A percentile compares a stretch with the other conserved stretches of the same genome.
These are phyloP conservation scores for Backusella luteola DNA, from an alignment of 192 early-diverging fungal genomes.

Conservation along the genomic window DNA sequence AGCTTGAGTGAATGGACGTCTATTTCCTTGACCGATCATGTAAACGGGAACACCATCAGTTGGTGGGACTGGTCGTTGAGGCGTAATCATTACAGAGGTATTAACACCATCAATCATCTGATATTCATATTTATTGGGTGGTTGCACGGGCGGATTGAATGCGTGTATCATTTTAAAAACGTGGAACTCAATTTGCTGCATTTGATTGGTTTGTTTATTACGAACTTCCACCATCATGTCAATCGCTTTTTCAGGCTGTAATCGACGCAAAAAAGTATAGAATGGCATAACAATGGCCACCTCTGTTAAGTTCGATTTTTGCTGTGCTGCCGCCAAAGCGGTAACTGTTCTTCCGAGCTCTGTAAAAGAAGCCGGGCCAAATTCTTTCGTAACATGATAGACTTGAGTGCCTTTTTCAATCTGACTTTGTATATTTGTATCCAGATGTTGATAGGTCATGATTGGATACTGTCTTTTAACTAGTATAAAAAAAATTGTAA, in stretches of 20 bases:
- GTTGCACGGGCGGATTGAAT: constrained; percentile 20
- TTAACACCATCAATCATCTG: constrained; percentile 8
- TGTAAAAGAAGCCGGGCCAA: constrained; percentile 49
- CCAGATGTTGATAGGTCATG: constrained; percentile 45
- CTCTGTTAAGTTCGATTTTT: constrained; percentile 31
- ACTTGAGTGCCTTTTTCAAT: constrained; percentile 44
- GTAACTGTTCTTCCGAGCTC: constrained; percentile 54
- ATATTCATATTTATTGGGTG: constrained; percentile 16
- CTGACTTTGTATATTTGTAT: constrained; percentile 23
- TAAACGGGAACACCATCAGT: constrained; percentile 42
- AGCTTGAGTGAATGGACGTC: constrained; percentile 47
- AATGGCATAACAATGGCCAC: constrained; percentile 55
- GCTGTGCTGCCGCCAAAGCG: constrained; percentile 47
- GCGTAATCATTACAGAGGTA: background rate
- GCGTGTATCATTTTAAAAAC: constrained; percentile 39
- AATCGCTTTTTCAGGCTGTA: constrained; percentile 21
- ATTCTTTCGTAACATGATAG: constrained; percentile 60
- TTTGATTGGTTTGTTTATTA: constrained; percentile 27
- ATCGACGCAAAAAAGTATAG: constrained; percentile 46
- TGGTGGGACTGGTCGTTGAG: constrained; percentile 1
- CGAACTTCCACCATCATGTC: constrained; percentile 43
- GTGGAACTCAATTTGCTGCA: constrained; percentile 37
- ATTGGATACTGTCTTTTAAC: constrained; percentile 46
- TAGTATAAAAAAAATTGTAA: constrained; percentile 19
- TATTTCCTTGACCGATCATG: constrained; percentile 50